Conservation (phyloP, 2,329 filamentous ascomycete genomes). For the Diplodia corticola region DNA sequence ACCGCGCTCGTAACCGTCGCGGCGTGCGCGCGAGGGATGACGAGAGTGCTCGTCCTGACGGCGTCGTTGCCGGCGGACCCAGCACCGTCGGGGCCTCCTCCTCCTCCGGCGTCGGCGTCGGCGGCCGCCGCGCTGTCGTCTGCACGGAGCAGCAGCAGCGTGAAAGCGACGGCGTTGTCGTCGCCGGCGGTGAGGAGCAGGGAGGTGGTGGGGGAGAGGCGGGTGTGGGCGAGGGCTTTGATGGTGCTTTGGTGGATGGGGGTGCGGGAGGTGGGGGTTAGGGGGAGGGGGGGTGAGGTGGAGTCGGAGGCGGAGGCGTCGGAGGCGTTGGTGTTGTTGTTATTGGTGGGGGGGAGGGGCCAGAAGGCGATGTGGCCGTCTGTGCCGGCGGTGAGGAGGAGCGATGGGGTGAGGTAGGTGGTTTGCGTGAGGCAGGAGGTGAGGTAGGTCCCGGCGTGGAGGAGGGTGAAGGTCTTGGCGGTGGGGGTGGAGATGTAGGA, state of each 20-base stretch:
- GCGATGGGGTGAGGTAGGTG: slow-evolving; percentile 39
- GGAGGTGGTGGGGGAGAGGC: slow-evolving; percentile 33
- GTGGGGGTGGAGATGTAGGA: slow-evolving; percentile 33
- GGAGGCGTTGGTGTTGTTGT: background rate
- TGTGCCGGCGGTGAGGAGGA: slow-evolving; percentile 70
- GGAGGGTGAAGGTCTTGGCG: slow-evolving; percentile 37
- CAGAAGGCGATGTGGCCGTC: slow-evolving; percentile 75
- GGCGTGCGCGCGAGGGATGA: slow-evolving; percentile 64
- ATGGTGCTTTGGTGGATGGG: slow-evolving; percentile 78
- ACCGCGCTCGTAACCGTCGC: slow-evolving; percentile 66
- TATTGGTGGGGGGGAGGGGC: slow-evolving; percentile 37
- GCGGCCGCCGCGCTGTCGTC: too few relatives aligned
- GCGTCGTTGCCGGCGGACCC: background rate
- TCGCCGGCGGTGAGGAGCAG: slow-evolving; percentile 79
- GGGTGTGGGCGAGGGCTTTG: slow-evolving; percentile 54
- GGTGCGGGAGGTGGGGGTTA: slow-evolving; percentile 30
- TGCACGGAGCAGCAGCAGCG: slow-evolving; percentile 43
- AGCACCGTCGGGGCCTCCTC: too few relatives aligned
- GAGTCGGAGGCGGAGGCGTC: background rate
- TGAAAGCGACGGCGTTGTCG: slow-evolving; percentile 75
- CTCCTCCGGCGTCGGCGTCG: too few relatives aligned
- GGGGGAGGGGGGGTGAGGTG: background rate
- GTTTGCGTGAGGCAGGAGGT: slow-evolving; percentile 70
- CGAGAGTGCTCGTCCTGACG: slow-evolving; percentile 31
- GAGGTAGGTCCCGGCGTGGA: slow-evolving; percentile 46